These are phyloP conservation scores for Adansonia digitata DNA, from an alignment of 345 rosid genomes.

Conservation along the genomic window DNA sequence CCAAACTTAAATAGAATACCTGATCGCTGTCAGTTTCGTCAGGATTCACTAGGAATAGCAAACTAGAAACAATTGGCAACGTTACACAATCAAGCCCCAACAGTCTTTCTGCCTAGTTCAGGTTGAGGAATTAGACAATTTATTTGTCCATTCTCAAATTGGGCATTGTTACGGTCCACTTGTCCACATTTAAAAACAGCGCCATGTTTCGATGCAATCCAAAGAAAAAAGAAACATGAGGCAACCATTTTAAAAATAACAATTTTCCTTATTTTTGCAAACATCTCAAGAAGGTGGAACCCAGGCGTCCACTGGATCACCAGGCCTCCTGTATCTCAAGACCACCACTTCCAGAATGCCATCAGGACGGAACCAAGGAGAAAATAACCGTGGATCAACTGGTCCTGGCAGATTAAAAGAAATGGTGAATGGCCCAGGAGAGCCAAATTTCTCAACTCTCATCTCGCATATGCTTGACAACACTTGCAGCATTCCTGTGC, in stretches of 20 bases:
- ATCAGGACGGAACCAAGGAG: constrained; percentile 39
- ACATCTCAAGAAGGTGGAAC: not conserved
- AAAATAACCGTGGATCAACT: constrained; percentile 59
- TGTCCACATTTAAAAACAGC: not conserved
- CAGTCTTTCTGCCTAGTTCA: not conserved
- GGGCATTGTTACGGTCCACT: not conserved
- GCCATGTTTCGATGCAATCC: not conserved
- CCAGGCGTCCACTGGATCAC: not conserved
- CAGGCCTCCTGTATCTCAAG: constrained; percentile 28
- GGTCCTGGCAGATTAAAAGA: constrained; percentile 69
- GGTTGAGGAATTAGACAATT: not conserved
- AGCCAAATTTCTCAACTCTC: constrained; percentile 45
- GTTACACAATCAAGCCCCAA: too few species aligned
- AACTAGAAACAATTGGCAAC: too few species aligned
- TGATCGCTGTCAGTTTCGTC: too few species aligned
- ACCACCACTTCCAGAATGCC: constrained; percentile 70
- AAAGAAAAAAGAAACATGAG: not conserved
- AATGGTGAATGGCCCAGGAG: constrained; percentile 58
- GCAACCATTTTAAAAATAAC: too few species aligned
- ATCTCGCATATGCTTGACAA: constrained; percentile 27
- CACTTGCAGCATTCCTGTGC: constrained; percentile 24
- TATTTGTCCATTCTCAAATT: not conserved
- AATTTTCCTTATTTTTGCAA: not conserved
- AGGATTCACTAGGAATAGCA: too few species aligned
- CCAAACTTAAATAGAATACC: too few species aligned